Evolutionary conservation across 2,329 filamentous ascomycete species (phyloP).

Genomic region (Microdochium bolleyi): DNA sequence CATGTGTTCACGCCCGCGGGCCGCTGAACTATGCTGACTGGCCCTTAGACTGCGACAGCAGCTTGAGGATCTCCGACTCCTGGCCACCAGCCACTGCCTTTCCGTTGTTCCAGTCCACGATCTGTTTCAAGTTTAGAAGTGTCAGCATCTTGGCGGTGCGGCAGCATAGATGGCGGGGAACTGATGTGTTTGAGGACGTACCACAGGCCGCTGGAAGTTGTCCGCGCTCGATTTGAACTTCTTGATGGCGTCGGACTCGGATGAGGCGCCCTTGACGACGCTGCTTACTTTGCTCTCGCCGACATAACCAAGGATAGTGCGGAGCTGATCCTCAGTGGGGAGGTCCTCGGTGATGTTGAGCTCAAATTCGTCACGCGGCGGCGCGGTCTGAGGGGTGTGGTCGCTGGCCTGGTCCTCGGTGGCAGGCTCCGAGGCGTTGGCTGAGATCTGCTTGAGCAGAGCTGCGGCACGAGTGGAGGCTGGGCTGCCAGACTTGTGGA

Average conservation of each 20-base stretch:
- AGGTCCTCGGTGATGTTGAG: slow-evolving; percentile 73
- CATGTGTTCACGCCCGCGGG: not conserved
- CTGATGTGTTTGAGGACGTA: slow-evolving; percentile 39
- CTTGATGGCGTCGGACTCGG: slow-evolving; percentile 70
- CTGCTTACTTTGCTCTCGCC: slow-evolving; percentile 50
- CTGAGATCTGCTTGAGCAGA: slow-evolving; percentile 73
- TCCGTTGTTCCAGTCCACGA: slow-evolving; percentile 92
- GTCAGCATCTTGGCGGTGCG: not conserved
- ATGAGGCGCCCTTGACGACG: slow-evolving; percentile 66
- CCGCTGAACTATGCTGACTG: slow-evolving; percentile 2
- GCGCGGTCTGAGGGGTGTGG: slow-evolving; percentile 49
- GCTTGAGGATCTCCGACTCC: slow-evolving; percentile 81
- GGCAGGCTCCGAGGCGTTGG: slow-evolving; percentile 57
- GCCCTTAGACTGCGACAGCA: slow-evolving; percentile 53
- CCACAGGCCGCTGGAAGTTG: slow-evolving; percentile 68
- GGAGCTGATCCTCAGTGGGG: slow-evolving; percentile 76
- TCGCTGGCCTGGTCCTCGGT: slow-evolving; percentile 69
- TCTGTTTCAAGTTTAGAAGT: slow-evolving; percentile 24
- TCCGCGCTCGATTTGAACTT: slow-evolving; percentile 64
- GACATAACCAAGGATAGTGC: slow-evolving; percentile 77
- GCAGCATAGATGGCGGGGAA: too few relatives aligned
- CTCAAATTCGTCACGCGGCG: slow-evolving; percentile 64
- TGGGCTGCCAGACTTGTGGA: slow-evolving; percentile 73
- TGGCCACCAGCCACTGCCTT: slow-evolving; percentile 70
- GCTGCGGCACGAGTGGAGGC: slow-evolving; percentile 66